phyloP scores from a whole-genome alignment of 495 filamentous ascomycete species.

The Penicillium crystallinum region DNA sequence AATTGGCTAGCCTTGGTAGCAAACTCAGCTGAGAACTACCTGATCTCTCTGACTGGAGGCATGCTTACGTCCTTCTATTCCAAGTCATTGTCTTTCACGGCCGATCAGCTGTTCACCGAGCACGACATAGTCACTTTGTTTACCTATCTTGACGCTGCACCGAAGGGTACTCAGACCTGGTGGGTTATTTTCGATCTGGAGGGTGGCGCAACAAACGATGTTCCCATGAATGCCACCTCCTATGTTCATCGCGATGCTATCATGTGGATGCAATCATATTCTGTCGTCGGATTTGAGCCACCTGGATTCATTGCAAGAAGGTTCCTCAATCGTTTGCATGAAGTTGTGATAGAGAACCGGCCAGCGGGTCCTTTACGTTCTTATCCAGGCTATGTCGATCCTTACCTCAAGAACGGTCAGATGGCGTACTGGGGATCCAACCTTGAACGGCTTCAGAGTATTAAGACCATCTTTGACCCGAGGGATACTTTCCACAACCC shows the following conservation, averaged over 20 bases:
- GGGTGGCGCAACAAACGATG: slow-evolving; percentile 40
- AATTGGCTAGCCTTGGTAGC: slow-evolving; percentile 50
- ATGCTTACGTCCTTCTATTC: slow-evolving; percentile 41
- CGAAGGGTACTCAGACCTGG: slow-evolving; percentile 43
- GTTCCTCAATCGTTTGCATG: slow-evolving; percentile 45
- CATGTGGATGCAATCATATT: slow-evolving; percentile 43
- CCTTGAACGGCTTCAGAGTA: slow-evolving; percentile 42
- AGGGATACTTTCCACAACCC: slow-evolving; percentile 59
- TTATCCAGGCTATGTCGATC: slow-evolving; percentile 73
- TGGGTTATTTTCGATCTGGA: slow-evolving; percentile 40
- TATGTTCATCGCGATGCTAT: slow-evolving; percentile 43
- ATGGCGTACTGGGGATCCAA: slow-evolving; percentile 54
- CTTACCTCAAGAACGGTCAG: slow-evolving; percentile 38
- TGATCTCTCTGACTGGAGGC: slow-evolving; percentile 18
- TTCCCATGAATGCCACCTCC: slow-evolving; percentile 34
- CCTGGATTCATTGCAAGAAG: slow-evolving; percentile 20
- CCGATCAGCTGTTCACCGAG: slow-evolving; percentile 35
- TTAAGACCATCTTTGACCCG: slow-evolving; percentile 55
- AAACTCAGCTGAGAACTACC: slow-evolving; percentile 42
- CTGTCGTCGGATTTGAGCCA: slow-evolving; percentile 34
- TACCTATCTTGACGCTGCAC: slow-evolving; percentile 37
- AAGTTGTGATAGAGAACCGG: slow-evolving; percentile 21
- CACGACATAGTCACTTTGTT: slow-evolving; percentile 36
- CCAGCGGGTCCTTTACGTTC: slow-evolving; percentile 29
- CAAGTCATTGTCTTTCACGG: slow-evolving; percentile 45